Conservation (phyloP, 495 filamentous ascomycete genomes). For the Aspergillus mulundensis region DNA sequence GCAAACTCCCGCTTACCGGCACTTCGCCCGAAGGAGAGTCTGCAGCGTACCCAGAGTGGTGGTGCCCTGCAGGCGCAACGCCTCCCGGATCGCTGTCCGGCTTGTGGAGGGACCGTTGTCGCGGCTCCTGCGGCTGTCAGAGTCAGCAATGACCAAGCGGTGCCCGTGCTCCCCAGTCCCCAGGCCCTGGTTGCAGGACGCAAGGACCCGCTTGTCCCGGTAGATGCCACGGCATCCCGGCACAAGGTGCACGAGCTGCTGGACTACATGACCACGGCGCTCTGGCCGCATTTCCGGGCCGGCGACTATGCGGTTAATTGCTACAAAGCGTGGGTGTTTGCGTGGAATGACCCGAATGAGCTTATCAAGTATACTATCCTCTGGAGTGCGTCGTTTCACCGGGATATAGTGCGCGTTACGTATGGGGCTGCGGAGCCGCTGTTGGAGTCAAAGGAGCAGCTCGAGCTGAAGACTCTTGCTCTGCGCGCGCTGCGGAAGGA, state of each 20-base stretch:
- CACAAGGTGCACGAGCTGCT: slow-evolving; percentile 7
- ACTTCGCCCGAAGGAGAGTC: too few relatives aligned
- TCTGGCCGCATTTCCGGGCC: slow-evolving; percentile 5
- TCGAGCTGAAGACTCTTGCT: background rate
- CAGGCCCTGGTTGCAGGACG: slow-evolving; percentile 2
- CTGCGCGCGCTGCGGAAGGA: background rate
- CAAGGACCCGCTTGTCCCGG: background rate
- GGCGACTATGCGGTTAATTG: background rate
- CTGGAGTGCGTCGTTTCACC: slow-evolving; percentile 1
- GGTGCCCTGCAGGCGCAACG: background rate
- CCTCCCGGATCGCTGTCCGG: background rate
- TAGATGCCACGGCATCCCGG: background rate
- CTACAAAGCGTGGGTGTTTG: background rate
- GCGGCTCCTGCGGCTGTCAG: background rate
- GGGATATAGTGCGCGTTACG: slow-evolving; percentile 4
- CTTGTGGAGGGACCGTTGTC: background rate
- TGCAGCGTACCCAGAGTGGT: background rate
- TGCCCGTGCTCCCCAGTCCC: background rate
- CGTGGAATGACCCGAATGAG: background rate
- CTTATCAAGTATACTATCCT: background rate
- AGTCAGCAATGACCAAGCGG: background rate
- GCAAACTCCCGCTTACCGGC: too few relatives aligned
- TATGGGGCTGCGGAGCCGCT: background rate
- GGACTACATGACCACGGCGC: background rate
- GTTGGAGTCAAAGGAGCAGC: slow-evolving; percentile 6